These are phyloP conservation scores for Misopates orontium DNA, from an alignment of 257 asterid species.

Conservation along the genomic window DNA sequence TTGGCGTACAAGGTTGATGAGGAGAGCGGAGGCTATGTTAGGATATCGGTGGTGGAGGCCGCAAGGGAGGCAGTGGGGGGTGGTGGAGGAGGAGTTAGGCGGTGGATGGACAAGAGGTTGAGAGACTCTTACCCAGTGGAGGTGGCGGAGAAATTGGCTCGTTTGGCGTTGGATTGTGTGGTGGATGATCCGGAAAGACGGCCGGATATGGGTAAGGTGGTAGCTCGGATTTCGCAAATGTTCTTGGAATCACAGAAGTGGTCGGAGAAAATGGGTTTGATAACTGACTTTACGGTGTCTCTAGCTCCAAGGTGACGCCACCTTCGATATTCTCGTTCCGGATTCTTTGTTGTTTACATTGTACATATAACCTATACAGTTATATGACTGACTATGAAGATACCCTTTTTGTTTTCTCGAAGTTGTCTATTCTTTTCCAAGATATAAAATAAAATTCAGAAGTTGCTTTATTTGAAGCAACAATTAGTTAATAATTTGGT, in stretches of 20 bases:
- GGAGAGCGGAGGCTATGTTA: constrained; percentile 56
- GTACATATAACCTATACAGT: not conserved
- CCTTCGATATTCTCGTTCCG: no score
- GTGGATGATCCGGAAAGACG: constrained; percentile 58
- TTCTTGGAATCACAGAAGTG: constrained; percentile 79
- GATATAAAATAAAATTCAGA: not conserved
- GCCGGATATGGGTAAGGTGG: constrained; percentile 85
- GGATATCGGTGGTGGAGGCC: constrained; percentile 70
- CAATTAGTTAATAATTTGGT: constrained; percentile 2
- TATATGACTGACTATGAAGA: not conserved
- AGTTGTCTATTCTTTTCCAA: not conserved
- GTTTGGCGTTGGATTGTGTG: constrained; percentile 71
- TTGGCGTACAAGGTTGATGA: constrained; percentile 58
- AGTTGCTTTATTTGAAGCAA: not conserved
- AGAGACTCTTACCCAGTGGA: constrained; percentile 84
- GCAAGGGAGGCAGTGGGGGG: constrained; percentile 64
- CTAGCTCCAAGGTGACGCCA: constrained; percentile 46
- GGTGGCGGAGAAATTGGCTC: constrained; percentile 67
- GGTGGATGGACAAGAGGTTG: constrained; percentile 62
- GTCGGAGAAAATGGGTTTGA: constrained; percentile 52
- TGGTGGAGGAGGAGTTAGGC: constrained; percentile 49
- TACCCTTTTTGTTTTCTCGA: not conserved
- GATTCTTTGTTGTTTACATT: not conserved
- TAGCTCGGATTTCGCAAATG: constrained; percentile 62
- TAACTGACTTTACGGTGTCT: constrained; percentile 48